Percentiles rank a stretch among this genome's conserved stretches.
phyloP scores from a whole-genome alignment of 2,329 filamentous ascomycete species.

The Ophiostoma populinum region DNA sequence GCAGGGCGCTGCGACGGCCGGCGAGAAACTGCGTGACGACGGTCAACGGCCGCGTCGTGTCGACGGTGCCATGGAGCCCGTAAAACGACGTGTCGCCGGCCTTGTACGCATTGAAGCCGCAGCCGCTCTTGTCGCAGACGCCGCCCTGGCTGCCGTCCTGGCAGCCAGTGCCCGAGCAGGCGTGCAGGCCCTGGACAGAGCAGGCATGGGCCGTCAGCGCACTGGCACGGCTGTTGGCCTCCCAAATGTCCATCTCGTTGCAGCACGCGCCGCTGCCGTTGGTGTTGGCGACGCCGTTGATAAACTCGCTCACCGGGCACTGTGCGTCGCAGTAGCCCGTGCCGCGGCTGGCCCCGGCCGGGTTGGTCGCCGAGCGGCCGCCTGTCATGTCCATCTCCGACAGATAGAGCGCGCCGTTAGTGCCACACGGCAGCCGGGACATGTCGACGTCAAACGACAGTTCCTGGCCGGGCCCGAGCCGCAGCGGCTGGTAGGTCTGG shows the following conservation, averaged over 20 bases:
- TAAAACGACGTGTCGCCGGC: slow-evolving; percentile 43
- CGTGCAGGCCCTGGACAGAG: slow-evolving; percentile 22
- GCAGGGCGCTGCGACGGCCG: neutral
- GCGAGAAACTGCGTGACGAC: slow-evolving; percentile 44
- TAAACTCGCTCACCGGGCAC: slow-evolving; percentile 29
- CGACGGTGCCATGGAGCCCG: slow-evolving; percentile 27
- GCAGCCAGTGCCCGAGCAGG: slow-evolving; percentile 26
- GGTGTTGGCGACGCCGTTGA: slow-evolving; percentile 23
- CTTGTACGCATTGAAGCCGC: slow-evolving; percentile 49
- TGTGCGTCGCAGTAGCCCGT: slow-evolving; percentile 34
- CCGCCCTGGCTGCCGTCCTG: slow-evolving; percentile 27
- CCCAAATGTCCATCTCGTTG: slow-evolving; percentile 43
- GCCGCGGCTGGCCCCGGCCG: slow-evolving; percentile 31
- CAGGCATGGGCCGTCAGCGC: slow-evolving; percentile 44
- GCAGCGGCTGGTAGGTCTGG: slow-evolving; percentile 27
- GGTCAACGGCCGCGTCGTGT: slow-evolving; percentile 38
- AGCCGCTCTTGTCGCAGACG: slow-evolving; percentile 46
- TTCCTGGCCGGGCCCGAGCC: slow-evolving; percentile 40
- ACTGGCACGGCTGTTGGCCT: slow-evolving; percentile 41
- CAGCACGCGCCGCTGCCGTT: slow-evolving; percentile 35
- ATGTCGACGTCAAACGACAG: slow-evolving; percentile 50
- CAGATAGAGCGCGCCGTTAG: slow-evolving; percentile 39
- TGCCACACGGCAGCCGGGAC: slow-evolving; percentile 39
- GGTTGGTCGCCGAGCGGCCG: slow-evolving; percentile 26
- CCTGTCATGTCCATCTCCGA: slow-evolving; percentile 32